Percentiles rank a stretch among this genome's conserved stretches.
phyloP scores from a whole-genome alignment of 2,329 filamentous ascomycete species.

The Niveomyces coronatus region DNA sequence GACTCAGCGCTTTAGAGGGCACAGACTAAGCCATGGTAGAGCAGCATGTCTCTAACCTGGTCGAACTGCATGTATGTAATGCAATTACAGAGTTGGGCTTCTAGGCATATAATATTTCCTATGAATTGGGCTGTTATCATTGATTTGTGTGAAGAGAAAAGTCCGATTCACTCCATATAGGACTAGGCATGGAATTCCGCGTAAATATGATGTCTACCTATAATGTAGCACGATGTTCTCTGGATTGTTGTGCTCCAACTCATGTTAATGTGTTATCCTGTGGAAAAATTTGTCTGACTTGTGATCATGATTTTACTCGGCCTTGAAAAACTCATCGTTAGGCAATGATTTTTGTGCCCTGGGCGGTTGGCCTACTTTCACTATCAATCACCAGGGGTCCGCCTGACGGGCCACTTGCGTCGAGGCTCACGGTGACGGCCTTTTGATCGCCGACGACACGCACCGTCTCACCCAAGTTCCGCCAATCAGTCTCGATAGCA shows the following conservation, averaged over 20 bases:
- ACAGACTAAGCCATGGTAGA: not conserved
- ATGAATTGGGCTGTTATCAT: not conserved
- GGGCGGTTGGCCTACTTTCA: constrained; percentile 25
- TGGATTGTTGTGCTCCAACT: no score
- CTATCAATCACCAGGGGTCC: constrained; percentile 58
- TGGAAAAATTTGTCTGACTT: no score
- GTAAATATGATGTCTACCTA: no score
- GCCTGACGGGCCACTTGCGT: constrained; percentile 54
- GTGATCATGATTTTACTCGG: no score
- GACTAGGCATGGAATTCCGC: no score
- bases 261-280: no score
- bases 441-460: constrained; percentile 61
- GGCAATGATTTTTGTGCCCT: constrained; percentile 5
- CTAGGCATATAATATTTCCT: not conserved
- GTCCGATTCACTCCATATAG: no score
- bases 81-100: not conserved
- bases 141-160: no score
- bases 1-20: constrained; percentile 14
- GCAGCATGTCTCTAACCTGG: not conserved
- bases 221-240: no score
- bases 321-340: no score
- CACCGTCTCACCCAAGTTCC: constrained; percentile 68
- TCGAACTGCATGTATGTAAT: not conserved
- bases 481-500: constrained; percentile 74
- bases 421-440: constrained; percentile 63